phyloP scores from a whole-genome alignment of 2,329 filamentous ascomycete genomes.

The Fusarium heterosporum region DNA sequence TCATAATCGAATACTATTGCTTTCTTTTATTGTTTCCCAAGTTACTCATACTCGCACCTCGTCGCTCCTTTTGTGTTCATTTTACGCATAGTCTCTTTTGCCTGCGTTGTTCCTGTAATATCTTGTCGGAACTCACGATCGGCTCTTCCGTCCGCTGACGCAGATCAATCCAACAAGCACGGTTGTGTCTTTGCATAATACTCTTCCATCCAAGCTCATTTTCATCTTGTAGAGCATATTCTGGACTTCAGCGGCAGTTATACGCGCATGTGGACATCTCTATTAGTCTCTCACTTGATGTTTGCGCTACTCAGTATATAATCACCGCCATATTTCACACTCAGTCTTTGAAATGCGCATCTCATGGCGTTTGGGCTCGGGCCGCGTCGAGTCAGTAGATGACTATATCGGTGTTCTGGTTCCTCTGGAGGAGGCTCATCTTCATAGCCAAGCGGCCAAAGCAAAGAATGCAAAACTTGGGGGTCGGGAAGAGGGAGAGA shows the following conservation, averaged over 20 bases:
- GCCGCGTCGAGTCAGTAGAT: constrained; percentile 59
- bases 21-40: constrained; percentile 14
- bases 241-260: constrained; percentile 6
- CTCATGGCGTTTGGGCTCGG: constrained; percentile 49
- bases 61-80: constrained; percentile 21
- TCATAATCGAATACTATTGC: constrained; percentile 30
- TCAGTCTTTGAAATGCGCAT: constrained; percentile 44
- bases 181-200: constrained; percentile 19
- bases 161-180: constrained; percentile 25
- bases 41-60: background rate
- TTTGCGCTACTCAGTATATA: constrained; percentile 15
- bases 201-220: background rate
- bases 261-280: constrained; percentile 5
- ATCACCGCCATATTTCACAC: constrained; percentile 1
- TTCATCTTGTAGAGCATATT: constrained; percentile 5
- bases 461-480: constrained; percentile 60
- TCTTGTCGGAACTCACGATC: constrained; percentile 14
- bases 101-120: background rate
- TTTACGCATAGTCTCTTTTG: background rate
- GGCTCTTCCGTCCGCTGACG: constrained; percentile 34
- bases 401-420: constrained; percentile 65
- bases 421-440: constrained; percentile 66
- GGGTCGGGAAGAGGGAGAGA: constrained; percentile 53
- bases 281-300: constrained; percentile 1
- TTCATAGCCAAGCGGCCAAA: constrained; percentile 65